A percentile compares a stretch with the other conserved stretches of the same genome.
Conservation (phyloP, 2,329 filamentous ascomycete species). For the Talaromyces sp. region DNA sequence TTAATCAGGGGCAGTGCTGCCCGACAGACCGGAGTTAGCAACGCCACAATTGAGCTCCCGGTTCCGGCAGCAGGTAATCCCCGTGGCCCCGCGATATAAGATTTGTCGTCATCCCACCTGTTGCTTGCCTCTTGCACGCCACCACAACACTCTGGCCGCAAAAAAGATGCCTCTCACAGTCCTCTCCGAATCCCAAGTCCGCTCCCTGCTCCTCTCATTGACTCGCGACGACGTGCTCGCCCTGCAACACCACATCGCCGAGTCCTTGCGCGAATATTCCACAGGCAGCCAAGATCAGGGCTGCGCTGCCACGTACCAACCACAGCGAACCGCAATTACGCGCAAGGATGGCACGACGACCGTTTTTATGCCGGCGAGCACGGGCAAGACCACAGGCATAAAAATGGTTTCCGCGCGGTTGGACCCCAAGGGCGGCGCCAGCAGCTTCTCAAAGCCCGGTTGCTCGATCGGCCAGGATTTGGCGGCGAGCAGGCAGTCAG, state of each 20-base stretch:
- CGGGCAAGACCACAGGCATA: slow-evolving; percentile 55
- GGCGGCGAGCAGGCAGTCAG: slow-evolving; percentile 2
- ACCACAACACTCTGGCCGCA: background rate
- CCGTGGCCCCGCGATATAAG: background rate
- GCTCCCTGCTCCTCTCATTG: slow-evolving; percentile 50
- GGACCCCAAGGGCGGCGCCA: background rate
- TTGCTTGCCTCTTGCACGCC: too few species aligned
- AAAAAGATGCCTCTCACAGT: slow-evolving; percentile 55
- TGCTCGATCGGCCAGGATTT: slow-evolving; percentile 7
- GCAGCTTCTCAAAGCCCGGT: background rate
- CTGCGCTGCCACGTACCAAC: slow-evolving; percentile 57
- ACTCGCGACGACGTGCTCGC: slow-evolving; percentile 51
- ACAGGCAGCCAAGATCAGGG: slow-evolving; percentile 55
- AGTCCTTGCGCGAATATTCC: slow-evolving; percentile 61
- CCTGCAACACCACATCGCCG: slow-evolving; percentile 54
- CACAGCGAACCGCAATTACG: slow-evolving; percentile 55
- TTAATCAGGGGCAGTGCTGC: background rate
- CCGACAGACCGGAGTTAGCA: background rate
- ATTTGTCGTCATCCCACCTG: background rate
- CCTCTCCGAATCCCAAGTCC: slow-evolving; percentile 53
- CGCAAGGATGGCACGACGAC: slow-evolving; percentile 58
- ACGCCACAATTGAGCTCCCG: background rate
- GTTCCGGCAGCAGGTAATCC: background rate
- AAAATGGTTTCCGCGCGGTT: slow-evolving; percentile 56
- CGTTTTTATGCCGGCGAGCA: slow-evolving; percentile 63